A percentile compares a stretch with the other conserved stretches of the same genome.
These are phyloP conservation scores for Marchantia polymorpha DNA, from an alignment of 225 moss, liverwort and hornwort genomes.

Conservation along the genomic window DNA sequence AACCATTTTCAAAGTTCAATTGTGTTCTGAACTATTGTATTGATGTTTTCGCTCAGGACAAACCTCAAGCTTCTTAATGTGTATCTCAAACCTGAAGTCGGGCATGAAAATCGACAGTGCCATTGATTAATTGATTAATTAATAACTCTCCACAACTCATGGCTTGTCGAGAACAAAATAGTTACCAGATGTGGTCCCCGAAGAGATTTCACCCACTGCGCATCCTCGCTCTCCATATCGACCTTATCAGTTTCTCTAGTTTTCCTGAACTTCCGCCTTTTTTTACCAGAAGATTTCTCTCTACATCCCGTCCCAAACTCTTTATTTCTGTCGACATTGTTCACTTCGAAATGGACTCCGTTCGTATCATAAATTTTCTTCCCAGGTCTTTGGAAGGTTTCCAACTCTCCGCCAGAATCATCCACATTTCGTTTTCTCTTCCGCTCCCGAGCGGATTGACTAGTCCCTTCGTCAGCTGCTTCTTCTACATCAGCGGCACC, in stretches of 20 bases:
- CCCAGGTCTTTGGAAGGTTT: background rate
- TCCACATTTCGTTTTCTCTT: slow-evolving; percentile 4
- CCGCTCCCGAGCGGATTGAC: background rate
- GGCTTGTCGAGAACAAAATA: background rate
- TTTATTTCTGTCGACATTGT: background rate
- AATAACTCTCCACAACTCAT: background rate
- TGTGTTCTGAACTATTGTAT: background rate
- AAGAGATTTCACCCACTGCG: slow-evolving; percentile 10
- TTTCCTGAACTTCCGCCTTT: background rate
- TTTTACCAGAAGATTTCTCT: background rate
- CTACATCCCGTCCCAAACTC: background rate
- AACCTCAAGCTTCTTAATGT: background rate
- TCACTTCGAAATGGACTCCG: background rate
- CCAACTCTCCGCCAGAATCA: background rate
- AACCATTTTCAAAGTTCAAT: background rate
- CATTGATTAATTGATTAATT: background rate
- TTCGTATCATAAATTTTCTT: background rate
- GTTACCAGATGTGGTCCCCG: slow-evolving; percentile 13
- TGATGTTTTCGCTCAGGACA: background rate
- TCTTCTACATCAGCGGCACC: background rate
- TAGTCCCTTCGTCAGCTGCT: slow-evolving; percentile 3
- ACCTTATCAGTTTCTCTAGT: background rate
- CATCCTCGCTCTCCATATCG: slow-evolving; percentile 1
- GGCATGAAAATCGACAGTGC: too few relatives aligned
- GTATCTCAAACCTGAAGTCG: background rate